phyloP scores from a whole-genome alignment of 1,284 basidiomycete species.

The Tilletia walkeri region DNA sequence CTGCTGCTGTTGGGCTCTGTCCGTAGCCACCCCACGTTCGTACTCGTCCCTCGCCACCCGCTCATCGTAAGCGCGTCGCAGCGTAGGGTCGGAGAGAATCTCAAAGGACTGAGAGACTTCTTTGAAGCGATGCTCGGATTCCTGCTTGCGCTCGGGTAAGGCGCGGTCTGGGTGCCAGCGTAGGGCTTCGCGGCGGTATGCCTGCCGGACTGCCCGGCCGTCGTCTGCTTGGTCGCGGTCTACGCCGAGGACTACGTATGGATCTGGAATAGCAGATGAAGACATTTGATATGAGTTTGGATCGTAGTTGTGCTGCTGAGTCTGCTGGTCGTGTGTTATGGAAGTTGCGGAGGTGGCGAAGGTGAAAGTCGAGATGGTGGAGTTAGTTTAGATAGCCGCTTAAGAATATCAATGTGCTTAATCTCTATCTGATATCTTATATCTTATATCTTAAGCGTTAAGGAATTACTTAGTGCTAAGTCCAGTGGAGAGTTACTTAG shows the following conservation, averaged over 20 bases:
- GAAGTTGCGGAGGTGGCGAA: too few species aligned
- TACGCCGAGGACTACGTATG: not conserved
- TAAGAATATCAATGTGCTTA: too few species aligned
- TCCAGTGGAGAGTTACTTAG: too few species aligned
- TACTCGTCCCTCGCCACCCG: not conserved
- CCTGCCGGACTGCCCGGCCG: not conserved
- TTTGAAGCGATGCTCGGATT: not conserved
- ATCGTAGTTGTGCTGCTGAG: too few species aligned
- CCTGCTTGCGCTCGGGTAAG: not conserved
- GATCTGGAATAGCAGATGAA: not conserved
- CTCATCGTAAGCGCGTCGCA: not conserved
- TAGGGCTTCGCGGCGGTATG: not conserved
- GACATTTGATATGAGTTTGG: too few species aligned
- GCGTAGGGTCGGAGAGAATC: not conserved
- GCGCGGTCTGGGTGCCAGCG: conserved; percentile 9
- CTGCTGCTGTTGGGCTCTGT: not conserved
- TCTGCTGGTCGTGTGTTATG: too few species aligned
- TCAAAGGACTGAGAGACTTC: not conserved
- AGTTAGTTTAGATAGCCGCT: too few species aligned
- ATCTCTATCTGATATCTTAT: too few species aligned
- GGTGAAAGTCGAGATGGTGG: too few species aligned
- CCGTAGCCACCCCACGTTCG: not conserved
- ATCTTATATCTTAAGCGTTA: too few species aligned
- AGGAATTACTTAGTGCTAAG: too few species aligned
- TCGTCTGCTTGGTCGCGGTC: not conserved